Conservation (phyloP, 768 basidiomycete genomes). For the Mrakia gelida region DNA sequence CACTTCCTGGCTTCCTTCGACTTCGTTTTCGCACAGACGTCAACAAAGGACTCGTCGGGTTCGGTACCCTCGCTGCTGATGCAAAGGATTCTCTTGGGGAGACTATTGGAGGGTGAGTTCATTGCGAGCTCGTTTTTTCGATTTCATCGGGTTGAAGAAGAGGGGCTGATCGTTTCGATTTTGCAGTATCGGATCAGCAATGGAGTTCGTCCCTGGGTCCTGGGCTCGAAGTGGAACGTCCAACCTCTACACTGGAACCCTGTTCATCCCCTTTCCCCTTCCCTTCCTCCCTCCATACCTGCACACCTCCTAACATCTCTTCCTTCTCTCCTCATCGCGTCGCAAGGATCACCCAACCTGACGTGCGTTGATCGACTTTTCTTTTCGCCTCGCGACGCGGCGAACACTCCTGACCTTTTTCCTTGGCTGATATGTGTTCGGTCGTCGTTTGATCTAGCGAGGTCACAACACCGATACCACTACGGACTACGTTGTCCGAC, state of each 20-base stretch:
- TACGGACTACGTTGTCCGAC: constrained; percentile 61
- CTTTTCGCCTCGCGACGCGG: not conserved
- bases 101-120: constrained; percentile 33
- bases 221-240: constrained; percentile 6
- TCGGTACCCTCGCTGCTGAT: constrained; percentile 35
- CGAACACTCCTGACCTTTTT: not conserved
- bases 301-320: not conserved
- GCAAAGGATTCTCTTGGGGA: constrained; percentile 35
- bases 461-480: constrained; percentile 41
- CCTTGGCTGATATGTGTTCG: too few species aligned
- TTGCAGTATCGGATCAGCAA: constrained; percentile 16
- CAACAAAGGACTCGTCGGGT: constrained; percentile 40
- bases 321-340: not conserved
- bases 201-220: constrained; percentile 22
- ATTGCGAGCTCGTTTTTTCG: too few species aligned
- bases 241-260: constrained; percentile 46
- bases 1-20: too few species aligned
- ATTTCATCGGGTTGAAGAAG: too few species aligned
- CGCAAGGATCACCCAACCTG: constrained; percentile 3
- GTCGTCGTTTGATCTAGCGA: not conserved
- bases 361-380: not conserved
- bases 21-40: constrained; percentile 25
- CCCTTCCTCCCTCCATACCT: not conserved
- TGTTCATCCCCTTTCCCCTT: constrained; percentile 45
- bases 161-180: too few species aligned